A percentile compares a stretch with the other conserved stretches of the same genome.
These are phyloP conservation scores for Rhytidhysteron rufulum DNA, from an alignment of 2,329 filamentous ascomycete species.

Conservation along the genomic window DNA sequence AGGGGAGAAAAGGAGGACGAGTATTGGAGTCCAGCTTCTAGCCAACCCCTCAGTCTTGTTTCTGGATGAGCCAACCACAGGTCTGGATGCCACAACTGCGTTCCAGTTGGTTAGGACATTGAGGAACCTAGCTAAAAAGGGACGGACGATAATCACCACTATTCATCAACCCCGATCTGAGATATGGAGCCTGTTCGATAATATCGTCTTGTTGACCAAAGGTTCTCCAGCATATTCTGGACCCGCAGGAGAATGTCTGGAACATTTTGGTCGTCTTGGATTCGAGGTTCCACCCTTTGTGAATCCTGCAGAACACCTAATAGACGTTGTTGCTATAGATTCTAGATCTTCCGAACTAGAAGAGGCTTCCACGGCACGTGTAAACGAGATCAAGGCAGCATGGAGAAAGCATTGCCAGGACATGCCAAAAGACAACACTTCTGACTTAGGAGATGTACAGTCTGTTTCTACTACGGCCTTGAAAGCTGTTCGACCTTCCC, in stretches of 20 bases:
- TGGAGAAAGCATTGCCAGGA: conserved; percentile 47
- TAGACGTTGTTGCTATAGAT: conserved; percentile 71
- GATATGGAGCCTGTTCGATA: conserved; percentile 75
- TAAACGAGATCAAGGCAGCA: conserved; percentile 57
- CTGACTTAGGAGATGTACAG: conserved; percentile 3
- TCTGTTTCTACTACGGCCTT: conserved; percentile 7
- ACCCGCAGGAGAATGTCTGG: conserved; percentile 52
- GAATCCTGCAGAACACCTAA: conserved; percentile 73
- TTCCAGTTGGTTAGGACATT: conserved; percentile 69
- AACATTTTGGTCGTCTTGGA: conserved; percentile 61
- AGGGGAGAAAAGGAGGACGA: conserved; percentile 72
- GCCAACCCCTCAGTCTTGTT: conserved; percentile 75
- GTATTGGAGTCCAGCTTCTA: conserved; percentile 74
- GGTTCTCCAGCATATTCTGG: conserved; percentile 69
- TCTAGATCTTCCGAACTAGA: conserved; percentile 67
- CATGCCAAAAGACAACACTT: conserved; percentile 12
- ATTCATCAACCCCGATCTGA: conserved; percentile 74
- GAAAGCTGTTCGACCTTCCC: conserved; percentile 48
- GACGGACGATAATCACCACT: conserved; percentile 67
- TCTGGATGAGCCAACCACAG: conserved; percentile 75
- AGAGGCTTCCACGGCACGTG: conserved; percentile 53
- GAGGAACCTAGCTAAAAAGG: conserved; percentile 63
- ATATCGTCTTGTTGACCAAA: conserved; percentile 63
- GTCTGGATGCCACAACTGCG: conserved; percentile 72
- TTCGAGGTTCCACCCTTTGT: conserved; percentile 66